A percentile compares a stretch with the other conserved stretches of the same genome.
Conservation (phyloP, 192 early-diverging fungal species). For the Rhizophagus sp. region DNA sequence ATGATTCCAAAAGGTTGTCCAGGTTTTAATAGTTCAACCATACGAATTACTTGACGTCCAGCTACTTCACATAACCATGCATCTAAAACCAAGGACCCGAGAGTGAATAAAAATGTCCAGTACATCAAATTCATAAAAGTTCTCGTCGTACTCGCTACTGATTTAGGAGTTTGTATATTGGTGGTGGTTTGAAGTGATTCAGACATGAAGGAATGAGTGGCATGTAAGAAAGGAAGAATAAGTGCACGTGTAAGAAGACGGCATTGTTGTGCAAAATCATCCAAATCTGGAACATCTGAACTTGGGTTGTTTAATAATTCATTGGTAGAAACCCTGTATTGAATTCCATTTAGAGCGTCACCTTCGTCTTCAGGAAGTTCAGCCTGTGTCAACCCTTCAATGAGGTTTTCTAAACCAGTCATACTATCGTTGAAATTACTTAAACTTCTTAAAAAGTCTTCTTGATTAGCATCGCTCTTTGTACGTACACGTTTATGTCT, state of each 20-base stretch:
- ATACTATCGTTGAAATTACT: background rate
- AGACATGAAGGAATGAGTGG: slow-evolving; percentile 46
- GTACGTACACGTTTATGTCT: slow-evolving; percentile 1
- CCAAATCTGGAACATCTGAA: slow-evolving; percentile 35
- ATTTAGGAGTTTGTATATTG: slow-evolving; percentile 19
- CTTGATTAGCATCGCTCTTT: background rate
- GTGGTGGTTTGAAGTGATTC: slow-evolving; percentile 24
- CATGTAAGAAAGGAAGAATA: slow-evolving; percentile 44
- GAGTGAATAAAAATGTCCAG: slow-evolving; percentile 45
- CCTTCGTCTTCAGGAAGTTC: background rate
- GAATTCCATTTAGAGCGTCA: background rate
- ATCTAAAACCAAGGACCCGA: slow-evolving; percentile 43
- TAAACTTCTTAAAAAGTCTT: slow-evolving; percentile 1
- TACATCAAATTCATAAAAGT: slow-evolving; percentile 45
- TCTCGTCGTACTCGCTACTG: slow-evolving; percentile 25
- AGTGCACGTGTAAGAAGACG: slow-evolving; percentile 42
- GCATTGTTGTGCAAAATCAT: slow-evolving; percentile 48
- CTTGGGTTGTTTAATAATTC: slow-evolving; percentile 31
- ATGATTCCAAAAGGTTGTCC: slow-evolving; percentile 20
- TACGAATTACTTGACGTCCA: slow-evolving; percentile 42
- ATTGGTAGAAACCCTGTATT: background rate
- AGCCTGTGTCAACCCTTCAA: background rate
- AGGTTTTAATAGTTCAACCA: slow-evolving; percentile 37
- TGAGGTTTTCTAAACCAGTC: background rate
- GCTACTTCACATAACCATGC: slow-evolving; percentile 48